Base-by-base conservation (phyloP, 495 filamentous ascomycete genomes). In the Hypoxylon fragiforme region DNA sequence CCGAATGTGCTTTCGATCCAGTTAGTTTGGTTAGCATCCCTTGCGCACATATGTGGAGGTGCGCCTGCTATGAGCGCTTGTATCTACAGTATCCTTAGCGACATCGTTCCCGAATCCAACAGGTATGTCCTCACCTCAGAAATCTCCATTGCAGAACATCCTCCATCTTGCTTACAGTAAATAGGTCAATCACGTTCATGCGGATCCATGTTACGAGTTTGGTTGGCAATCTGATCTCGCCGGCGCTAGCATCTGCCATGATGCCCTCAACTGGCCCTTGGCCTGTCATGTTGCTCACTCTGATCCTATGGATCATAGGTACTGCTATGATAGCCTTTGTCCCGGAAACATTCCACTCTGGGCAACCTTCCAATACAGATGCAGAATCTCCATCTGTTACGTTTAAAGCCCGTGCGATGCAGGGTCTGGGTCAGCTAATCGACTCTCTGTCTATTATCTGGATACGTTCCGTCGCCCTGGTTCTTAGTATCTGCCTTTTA, bases 261-360 rank as follows among this genome's bases (percentile, higher is more conserved):
- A 87, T 87, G 84, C 57, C 70, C 2, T 51, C 72, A 39, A 74
- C 79, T 24, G 80, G 79, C 0, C 85, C 83, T 75, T 74, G 81
- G 31, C 78, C 83, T 0, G 44, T 77, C 9, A 28, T 84, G 12
- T 54, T 77, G 2, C 74, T 81, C 1, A 16, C 65, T 3, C 40
- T 59, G 22, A 5, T 58, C 0, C 44, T 73, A 24, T 57, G 28
- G 0, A 15, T 68, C 2, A 4, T 71, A 14, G 69, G 71, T n/a
- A 44, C 50, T 14, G 20, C 54, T 5, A 44, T 69, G 11, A 35
- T 68, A n/a, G 44, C 74, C 0, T 54, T 78, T 16, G 59, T 80
- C 1, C 78, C 78, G 1, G 78, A 82, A 51, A 81, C 73, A 7
- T 65, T 79, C 19, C 58, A 54, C 32, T 49, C 18, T 1, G 22